These are phyloP conservation scores for Penicillium samsonianum DNA, from an alignment of 495 filamentous ascomycete species.

Conservation along the genomic window DNA sequence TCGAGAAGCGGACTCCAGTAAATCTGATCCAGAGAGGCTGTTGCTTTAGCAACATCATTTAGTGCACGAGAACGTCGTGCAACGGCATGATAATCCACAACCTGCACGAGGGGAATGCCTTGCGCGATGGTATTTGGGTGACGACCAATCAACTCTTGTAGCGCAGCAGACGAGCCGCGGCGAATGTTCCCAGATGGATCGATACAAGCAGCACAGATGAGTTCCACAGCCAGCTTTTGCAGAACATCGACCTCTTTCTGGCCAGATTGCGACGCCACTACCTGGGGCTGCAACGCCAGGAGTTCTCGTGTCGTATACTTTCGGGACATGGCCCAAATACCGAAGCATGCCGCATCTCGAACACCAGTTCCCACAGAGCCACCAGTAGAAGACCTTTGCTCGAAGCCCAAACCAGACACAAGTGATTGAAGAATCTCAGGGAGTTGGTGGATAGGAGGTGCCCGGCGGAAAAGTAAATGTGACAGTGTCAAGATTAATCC, in stretches of 20 bases:
- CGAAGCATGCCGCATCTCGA: conserved; percentile 94
- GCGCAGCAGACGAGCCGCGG: conserved; percentile 84
- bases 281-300: conserved; percentile 54
- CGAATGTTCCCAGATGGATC: conserved; percentile 92
- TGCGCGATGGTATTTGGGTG: conserved; percentile 80
- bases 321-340: conserved; percentile 87
- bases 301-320: conserved; percentile 83
- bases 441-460: conserved; percentile 66
- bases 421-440: conserved; percentile 69
- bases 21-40: conserved; percentile 58
- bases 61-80: conserved; percentile 83
- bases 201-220: conserved; percentile 79
- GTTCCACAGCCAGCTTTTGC: conserved; percentile 75
- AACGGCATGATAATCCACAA: conserved; percentile 90
- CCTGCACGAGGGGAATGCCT: conserved; percentile 83
- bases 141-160: conserved; percentile 91
- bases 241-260: conserved; percentile 50
- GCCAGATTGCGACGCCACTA: conserved; percentile 31
- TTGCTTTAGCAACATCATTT: conserved; percentile 67
- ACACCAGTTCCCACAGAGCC: conserved; percentile 86
- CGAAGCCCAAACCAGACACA: conserved; percentile 75
- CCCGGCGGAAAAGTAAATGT: conserved; percentile 77
- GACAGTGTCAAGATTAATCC: conserved; percentile 84
- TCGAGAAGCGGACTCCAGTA: conserved; percentile 73
- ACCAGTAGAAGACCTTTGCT: conserved; percentile 79